Base-by-base conservation (phyloP, 2,329 filamentous ascomycete species). In the Coniochaeta sp. region DNA sequence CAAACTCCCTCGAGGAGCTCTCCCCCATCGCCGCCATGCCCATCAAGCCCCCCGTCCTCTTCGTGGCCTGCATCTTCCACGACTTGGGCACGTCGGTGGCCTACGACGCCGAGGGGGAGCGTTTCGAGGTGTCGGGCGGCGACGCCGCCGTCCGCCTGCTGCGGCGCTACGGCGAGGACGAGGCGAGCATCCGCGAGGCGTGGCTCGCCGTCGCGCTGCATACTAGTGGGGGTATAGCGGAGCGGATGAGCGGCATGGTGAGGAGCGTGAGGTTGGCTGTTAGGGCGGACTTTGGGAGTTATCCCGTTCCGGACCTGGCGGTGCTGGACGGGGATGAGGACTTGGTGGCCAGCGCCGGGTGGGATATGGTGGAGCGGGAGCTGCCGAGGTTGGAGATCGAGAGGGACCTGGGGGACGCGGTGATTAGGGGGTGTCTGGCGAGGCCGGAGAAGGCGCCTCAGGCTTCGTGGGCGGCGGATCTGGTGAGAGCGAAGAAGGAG, bases 121-220 rank as follows among this genome's bases (percentile, higher is more conserved):
- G 67, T 8, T 70, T 71, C 56, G 68, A 71, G 51, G 57, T 71
- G 30, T 54, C 55, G 3, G 56, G 56, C 20, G 60, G 58, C n/a
- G 57, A 61, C 33, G 51, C 56, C 2, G 68, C 67, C 3, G 64
- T 62, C 18, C 18, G 48, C 1, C 56, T 67, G 32, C 61, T 69
- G 9, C 51, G 60, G 9, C 18, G 51, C 2, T 59, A 67, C 47
- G 60, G 56, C 12, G 35, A 59, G n/a, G 33, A 56, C 24, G 60
- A 64, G 24, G 33, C 50, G 4, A 55, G 61, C 12, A 55, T 59
- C 6, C 64, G 64, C 46, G 60, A 63, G 30, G 62, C 65, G 24
- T 71, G 67, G 68, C 59, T 62, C 13, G 65, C 67, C 22, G 64
- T 70, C 32, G 60, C 65, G 9, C 16, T 70, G 31, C 68, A 71